phyloP scores from a whole-genome alignment of 441 rosid genomes.

The Geranium incanum region DNA sequence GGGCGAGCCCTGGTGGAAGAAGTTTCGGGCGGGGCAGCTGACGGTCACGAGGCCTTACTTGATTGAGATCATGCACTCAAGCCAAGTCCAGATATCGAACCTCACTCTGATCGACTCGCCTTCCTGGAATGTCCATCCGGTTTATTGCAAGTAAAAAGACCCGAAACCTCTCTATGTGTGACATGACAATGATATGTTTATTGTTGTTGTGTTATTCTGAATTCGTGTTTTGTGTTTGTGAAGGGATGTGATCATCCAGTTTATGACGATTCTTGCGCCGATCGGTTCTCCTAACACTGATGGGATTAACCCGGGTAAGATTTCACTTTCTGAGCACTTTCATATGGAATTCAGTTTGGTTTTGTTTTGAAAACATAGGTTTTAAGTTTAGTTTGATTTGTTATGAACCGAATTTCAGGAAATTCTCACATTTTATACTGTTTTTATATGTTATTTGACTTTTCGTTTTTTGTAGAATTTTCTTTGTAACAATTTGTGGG shows the following conservation, averaged over 20 bases:
- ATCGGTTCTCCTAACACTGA: conserved; percentile 67
- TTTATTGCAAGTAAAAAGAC: conserved; percentile 42
- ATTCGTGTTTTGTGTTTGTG: conserved; percentile 11
- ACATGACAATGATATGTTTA: neutral
- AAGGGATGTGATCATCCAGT: conserved; percentile 46
- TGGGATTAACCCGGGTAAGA: conserved; percentile 73
- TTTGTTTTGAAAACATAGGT: no score
- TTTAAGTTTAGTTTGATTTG: no score
- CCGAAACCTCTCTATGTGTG: neutral
- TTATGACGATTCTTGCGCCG: conserved; percentile 63
- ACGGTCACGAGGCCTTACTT: conserved; percentile 61
- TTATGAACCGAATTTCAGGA: no score
- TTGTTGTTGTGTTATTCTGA: neutral
- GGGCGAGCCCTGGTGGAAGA: conserved; percentile 68
- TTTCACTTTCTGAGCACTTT: neutral
- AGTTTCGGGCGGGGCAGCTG: conserved; percentile 40
- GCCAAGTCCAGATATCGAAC: conserved; percentile 51
- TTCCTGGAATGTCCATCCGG: conserved; percentile 79
- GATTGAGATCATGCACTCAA: conserved; percentile 68
- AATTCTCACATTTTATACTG: no score
- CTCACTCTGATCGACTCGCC: conserved; percentile 67
- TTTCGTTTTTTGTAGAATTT: no score
- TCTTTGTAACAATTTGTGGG: no score
- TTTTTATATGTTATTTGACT: no score
- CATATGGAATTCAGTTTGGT: no score